Percentiles rank a stretch among this genome's conserved stretches.
These are phyloP conservation scores for Chenopodium formosanum DNA, from an alignment of 148 eudicot species.

Conservation along the genomic window DNA sequence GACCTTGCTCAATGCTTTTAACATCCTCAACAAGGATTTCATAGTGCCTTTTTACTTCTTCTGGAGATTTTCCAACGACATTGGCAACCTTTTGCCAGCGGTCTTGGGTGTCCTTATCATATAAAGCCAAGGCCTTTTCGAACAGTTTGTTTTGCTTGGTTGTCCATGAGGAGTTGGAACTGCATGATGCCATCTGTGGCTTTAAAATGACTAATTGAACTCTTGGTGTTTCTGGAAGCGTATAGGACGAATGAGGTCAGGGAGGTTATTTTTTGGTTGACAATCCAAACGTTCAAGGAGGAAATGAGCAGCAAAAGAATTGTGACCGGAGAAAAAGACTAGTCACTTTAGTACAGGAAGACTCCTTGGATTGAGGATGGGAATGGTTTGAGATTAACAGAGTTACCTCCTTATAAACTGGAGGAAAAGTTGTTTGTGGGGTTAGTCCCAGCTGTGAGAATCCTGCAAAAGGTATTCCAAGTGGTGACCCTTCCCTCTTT, in stretches of 20 bases:
- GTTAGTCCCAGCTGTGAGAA: constrained; percentile 49
- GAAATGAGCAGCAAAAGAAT: constrained; percentile 12
- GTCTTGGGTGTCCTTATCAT: constrained; percentile 58
- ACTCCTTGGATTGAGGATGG: constrained; percentile 25
- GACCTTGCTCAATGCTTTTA: constrained; percentile 51
- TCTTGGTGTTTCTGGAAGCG: background rate
- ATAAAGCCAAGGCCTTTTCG: constrained; percentile 58
- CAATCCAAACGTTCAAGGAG: constrained; percentile 1
- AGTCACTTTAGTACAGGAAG: constrained; percentile 12
- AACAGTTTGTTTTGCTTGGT: constrained; percentile 58
- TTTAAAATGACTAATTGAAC: background rate
- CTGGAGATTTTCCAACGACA: constrained; percentile 58
- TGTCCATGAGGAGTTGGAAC: constrained; percentile 60
- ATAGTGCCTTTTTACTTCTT: constrained; percentile 69
- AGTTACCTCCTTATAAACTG: constrained; percentile 46
- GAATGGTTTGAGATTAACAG: constrained; percentile 25
- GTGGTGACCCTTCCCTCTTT: constrained; percentile 25
- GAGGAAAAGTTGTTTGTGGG: constrained; percentile 46
- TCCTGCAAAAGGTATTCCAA: constrained; percentile 30
- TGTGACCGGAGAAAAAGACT: constrained; percentile 16
- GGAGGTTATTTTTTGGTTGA: constrained; percentile 1
- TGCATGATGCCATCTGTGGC: constrained; percentile 45
- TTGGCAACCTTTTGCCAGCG: constrained; percentile 67
- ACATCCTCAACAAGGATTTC: constrained; percentile 55
- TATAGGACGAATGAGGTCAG: background rate